Evolutionary conservation across 108 stramenopile genomes (phyloP), one percentile per base, ranked within the genome.

Genomic region (Nitzschia palea): DNA sequence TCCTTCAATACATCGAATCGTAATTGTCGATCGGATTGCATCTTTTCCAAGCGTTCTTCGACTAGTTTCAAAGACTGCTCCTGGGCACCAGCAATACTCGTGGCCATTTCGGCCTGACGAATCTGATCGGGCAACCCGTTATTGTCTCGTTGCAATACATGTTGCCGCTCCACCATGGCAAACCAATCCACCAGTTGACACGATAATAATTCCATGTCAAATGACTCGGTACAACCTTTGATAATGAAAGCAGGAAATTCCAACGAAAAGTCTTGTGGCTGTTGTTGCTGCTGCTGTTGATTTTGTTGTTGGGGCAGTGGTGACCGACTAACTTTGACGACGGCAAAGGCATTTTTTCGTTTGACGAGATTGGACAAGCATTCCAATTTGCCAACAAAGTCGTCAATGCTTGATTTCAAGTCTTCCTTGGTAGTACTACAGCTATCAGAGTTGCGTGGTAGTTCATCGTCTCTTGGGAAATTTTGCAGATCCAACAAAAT

Each of bases 401-500:
- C 48, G 32, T 68, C 64, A 30, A 77, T 59, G 22, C 44, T 27
- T 28, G 43, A 45, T 47, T 79, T 47, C 28, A 61, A 17, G 37
- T 27, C 17, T 0, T 37, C 23, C 28, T 20, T 22, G 0, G 17
- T 26, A 8, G n/a, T n/a, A n/a, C n/a, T n/a, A n/a, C n/a, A n/a
- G 23, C 30, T 30, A 28, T 20, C 2, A 9, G 30, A 33, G 43
- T n/a, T 25, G 1, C 23, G 3, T 5, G 25, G 30, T 18, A 57
- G 55, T 61, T 67, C 62, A 22, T 88, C 86, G 45, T 90, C 86
- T 17, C 94, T 80, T 32, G 82, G 89, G 22, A 91, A 73, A 26
- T 83, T 75, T 70, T 86, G 90, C 23, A 95, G 58, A 80, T 95
- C 94, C 34, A 95, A 61, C 42, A 95, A 62, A 2, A 95, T 76